phyloP scores from a whole-genome alignment of 1,284 basidiomycete species.

The Malassezia brasiliensis region DNA sequence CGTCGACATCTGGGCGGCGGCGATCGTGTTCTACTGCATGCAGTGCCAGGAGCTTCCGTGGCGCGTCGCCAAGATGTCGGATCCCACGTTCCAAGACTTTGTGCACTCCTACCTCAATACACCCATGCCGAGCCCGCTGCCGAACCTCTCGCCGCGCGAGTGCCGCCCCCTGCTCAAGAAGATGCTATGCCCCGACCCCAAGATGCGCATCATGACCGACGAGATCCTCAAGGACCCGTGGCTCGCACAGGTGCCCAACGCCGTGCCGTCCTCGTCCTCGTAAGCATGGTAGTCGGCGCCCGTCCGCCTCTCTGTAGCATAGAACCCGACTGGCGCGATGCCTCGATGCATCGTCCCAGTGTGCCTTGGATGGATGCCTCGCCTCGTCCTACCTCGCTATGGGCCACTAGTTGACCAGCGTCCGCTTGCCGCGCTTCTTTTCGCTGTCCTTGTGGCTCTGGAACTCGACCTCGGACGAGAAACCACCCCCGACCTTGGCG shows the following conservation, averaged over 20 bases:
- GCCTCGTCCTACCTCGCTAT: not conserved
- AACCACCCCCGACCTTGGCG: conserved; percentile 62
- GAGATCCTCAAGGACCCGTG: conserved; percentile 74
- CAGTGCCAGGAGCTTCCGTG: conserved; percentile 56
- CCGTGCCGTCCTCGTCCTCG: not conserved
- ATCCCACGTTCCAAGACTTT: conserved; percentile 75
- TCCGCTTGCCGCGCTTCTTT: conserved; percentile 67
- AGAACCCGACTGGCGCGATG: not conserved
- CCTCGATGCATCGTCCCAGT: too few species aligned
- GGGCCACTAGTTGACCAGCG: conserved; percentile 2
- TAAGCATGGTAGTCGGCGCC: too few species aligned
- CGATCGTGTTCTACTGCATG: conserved; percentile 94
- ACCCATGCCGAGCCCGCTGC: conserved; percentile 55
- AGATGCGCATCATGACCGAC: conserved; percentile 67
- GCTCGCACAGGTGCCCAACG: conserved; percentile 52
- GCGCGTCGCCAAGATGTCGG: conserved; percentile 79
- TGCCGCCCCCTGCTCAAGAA: conserved; percentile 75
- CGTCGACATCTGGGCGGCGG: conserved; percentile 95
- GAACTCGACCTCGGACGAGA: conserved; percentile 50
- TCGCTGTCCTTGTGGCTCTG: conserved; percentile 54
- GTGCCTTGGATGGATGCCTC: too few species aligned
- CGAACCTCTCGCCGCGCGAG: conserved; percentile 75
- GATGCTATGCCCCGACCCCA: conserved; percentile 93
- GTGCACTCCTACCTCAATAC: conserved; percentile 56
- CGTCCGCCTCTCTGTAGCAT: conserved; percentile 3